Percentiles rank a stretch among this genome's conserved stretches.
phyloP scores from a whole-genome alignment of 805 yeast species.

The Saccharomyces paradoxus region DNA sequence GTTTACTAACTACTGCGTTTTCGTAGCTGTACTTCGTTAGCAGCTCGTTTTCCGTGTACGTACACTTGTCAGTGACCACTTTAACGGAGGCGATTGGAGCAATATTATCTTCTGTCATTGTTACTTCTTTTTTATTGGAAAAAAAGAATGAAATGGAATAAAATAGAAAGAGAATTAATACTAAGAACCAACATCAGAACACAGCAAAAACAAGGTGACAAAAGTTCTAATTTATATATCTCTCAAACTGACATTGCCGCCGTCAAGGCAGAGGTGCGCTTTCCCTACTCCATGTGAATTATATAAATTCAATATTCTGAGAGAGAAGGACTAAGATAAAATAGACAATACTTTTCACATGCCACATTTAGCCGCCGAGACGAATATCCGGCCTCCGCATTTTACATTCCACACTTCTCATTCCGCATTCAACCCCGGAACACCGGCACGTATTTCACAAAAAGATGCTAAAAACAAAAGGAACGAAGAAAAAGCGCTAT shows the following conservation, averaged over 20 bases:
- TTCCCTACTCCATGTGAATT: background rate
- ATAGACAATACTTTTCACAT: background rate
- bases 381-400: background rate
- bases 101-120: background rate
- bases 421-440: background rate
- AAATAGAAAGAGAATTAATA: background rate
- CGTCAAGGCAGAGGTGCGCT: background rate
- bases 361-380: background rate
- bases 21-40: slow-evolving; percentile 7
- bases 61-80: background rate
- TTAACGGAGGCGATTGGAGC: background rate
- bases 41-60: background rate
- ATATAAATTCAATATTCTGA: background rate
- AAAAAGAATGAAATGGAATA: background rate
- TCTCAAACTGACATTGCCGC: background rate
- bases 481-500: background rate
- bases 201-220: background rate
- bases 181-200: background rate
- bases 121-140: background rate
- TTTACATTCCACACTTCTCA: background rate
- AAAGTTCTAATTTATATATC: background rate
- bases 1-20: background rate
- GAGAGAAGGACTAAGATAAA: background rate
- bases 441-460: background rate
- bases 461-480: background rate